These are phyloP conservation scores for Cryphonectria radicalis DNA, from an alignment of 2,329 filamentous ascomycete genomes.

Conservation along the genomic window DNA sequence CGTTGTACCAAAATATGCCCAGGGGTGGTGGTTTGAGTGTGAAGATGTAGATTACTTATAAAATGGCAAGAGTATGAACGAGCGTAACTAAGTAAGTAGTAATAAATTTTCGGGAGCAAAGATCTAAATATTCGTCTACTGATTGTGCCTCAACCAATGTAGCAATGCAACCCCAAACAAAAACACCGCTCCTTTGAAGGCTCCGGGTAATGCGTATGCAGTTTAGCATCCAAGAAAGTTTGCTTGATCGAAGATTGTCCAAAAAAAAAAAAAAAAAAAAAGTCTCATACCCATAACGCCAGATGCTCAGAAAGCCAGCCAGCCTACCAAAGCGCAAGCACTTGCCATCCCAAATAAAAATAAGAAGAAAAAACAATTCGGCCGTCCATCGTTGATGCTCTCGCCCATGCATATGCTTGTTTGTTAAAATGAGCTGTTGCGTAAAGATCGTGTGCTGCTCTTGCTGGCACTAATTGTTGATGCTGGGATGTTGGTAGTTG, in stretches of 20 bases:
- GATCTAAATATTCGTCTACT: conserved; percentile 7
- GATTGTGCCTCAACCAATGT: conserved; percentile 3
- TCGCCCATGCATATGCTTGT: background rate
- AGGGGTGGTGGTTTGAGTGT: background rate
- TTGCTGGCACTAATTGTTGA: conserved; percentile 6
- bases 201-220: conserved; percentile 14
- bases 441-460: conserved; percentile 3
- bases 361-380: conserved; percentile 5
- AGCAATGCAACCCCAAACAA: conserved; percentile 10
- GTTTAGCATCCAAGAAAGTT: background rate
- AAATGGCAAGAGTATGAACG: background rate
- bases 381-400: conserved; percentile 9
- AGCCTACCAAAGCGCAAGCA: background rate
- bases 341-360: background rate
- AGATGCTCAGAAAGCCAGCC: background rate
- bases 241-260: background rate
- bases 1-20: no score
- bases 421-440: conserved; percentile 8
- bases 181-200: conserved; percentile 6
- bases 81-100: background rate
- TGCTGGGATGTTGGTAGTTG: conserved; percentile 12
- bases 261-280: background rate
- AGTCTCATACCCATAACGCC: conserved; percentile 5
- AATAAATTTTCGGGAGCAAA: background rate
- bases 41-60: background rate